A percentile compares a stretch with the other conserved stretches of the same genome.
Conservation (phyloP, 2,329 filamentous ascomycete species). For the Scedosporium minutisporum region DNA sequence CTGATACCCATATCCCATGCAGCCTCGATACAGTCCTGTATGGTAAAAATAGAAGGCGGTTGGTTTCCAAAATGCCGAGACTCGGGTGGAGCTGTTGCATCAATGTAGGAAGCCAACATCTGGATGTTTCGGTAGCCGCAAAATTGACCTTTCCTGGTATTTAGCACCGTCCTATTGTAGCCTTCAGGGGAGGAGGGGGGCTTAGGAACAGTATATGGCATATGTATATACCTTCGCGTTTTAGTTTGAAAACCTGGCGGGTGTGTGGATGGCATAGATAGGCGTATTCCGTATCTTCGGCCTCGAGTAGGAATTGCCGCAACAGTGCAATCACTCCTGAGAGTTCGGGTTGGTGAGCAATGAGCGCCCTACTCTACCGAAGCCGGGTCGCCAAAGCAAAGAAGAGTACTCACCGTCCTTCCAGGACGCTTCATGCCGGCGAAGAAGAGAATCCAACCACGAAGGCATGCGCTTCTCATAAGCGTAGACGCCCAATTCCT, state of each 20-base stretch:
- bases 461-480: constrained; percentile 66
- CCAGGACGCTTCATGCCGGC: constrained; percentile 36
- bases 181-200: not conserved
- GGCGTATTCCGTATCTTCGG: constrained; percentile 50
- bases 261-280: constrained; percentile 72
- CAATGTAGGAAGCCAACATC: constrained; percentile 75
- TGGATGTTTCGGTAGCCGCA: constrained; percentile 95
- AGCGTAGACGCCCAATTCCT: constrained; percentile 62
- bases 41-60: constrained; percentile 66
- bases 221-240: constrained; percentile 48
- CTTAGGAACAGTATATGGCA: no score
- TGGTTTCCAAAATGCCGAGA: constrained; percentile 47
- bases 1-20: constrained; percentile 88
- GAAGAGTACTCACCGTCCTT: not conserved
- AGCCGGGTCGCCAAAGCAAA: not conserved
- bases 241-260: constrained; percentile 72
- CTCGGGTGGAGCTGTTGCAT: constrained; percentile 46
- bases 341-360: no score
- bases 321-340: not conserved
- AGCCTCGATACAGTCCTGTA: constrained; percentile 78
- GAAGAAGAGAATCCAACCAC: constrained; percentile 54
- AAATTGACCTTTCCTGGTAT: constrained; percentile 56
- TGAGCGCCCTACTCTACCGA: not conserved
- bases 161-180: not conserved
- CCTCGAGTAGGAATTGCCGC: not conserved